Evolutionary conservation across 2,329 filamentous ascomycete genomes (phyloP).

Genomic region (Scytalidium lignicola): DNA sequence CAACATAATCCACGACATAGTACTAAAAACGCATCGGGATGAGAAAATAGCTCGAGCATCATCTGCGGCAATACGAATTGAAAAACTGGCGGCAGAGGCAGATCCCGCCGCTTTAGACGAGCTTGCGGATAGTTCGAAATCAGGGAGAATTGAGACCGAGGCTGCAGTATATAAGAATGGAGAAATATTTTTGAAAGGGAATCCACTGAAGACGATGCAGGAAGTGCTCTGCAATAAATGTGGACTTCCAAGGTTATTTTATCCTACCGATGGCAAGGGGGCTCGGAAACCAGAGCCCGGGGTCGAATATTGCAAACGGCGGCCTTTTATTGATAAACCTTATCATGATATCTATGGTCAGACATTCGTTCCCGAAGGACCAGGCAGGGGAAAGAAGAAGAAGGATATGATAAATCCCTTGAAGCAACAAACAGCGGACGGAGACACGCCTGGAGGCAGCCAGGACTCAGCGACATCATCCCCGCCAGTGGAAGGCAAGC

Average conservation of each 20-base stretch:
- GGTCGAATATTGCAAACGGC: slow-evolving; percentile 72
- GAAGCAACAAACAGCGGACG: slow-evolving; percentile 18
- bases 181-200: slow-evolving; percentile 63
- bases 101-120: slow-evolving; percentile 18
- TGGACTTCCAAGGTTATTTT: slow-evolving; percentile 66
- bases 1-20: slow-evolving; percentile 70
- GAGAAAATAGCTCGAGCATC: slow-evolving; percentile 70
- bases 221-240: slow-evolving; percentile 72
- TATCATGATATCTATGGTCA: slow-evolving; percentile 80
- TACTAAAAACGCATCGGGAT: slow-evolving; percentile 69
- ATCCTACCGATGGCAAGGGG: slow-evolving; percentile 67
- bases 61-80: slow-evolving; percentile 58
- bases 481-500: slow-evolving; percentile 48
- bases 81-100: slow-evolving; percentile 38
- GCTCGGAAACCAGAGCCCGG: slow-evolving; percentile 60
- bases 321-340: slow-evolving; percentile 70
- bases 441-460: slow-evolving; percentile 34
- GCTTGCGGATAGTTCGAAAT: slow-evolving; percentile 36
- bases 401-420: slow-evolving; percentile 61
- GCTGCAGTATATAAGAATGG: slow-evolving; percentile 67
- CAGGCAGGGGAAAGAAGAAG: slow-evolving; percentile 77
- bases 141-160: slow-evolving; percentile 54
- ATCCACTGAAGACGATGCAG: slow-evolving; percentile 64
- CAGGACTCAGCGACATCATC: slow-evolving; percentile 39
- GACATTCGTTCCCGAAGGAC: slow-evolving; percentile 68